Percentiles rank a stretch among this genome's conserved stretches.
Evolutionary conservation across 2,329 filamentous ascomycete species (phyloP).

Genomic region (Talaromyces marneffei): DNA sequence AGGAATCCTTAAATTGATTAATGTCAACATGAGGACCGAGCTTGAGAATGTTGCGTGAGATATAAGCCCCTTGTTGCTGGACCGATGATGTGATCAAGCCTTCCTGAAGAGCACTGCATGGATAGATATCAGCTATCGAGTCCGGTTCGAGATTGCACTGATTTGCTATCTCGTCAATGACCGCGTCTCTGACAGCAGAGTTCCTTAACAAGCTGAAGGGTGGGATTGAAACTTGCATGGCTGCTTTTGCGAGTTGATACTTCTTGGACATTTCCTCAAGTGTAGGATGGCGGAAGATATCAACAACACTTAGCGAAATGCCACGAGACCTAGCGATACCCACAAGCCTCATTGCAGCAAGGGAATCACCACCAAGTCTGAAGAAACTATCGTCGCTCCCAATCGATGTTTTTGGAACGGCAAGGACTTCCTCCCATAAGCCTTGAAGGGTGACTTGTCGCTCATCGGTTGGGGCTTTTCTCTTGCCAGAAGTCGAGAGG

Average conservation of each 20-base stretch:
- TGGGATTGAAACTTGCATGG: conserved; percentile 13
- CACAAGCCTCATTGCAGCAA: conserved; percentile 21
- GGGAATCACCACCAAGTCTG: conserved; percentile 24
- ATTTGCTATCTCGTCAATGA: conserved; percentile 26
- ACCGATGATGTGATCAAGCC: conserved; percentile 45
- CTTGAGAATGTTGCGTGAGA: conserved; percentile 42
- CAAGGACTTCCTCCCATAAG: conserved; percentile 21
- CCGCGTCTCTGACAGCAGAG: conserved; percentile 14
- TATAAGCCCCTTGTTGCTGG: conserved; percentile 44
- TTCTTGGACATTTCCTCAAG: conserved; percentile 39
- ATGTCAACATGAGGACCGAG: conserved; percentile 37
- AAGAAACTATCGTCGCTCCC: conserved; percentile 27
- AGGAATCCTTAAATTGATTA: conserved; percentile 41
- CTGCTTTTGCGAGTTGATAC: conserved; percentile 17
- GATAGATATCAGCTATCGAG: conserved; percentile 36
- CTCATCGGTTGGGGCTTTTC: conserved; percentile 16
- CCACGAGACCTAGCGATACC: conserved; percentile 6
- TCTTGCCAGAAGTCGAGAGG: conserved; percentile 19
- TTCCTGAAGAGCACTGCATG: conserved; percentile 42
- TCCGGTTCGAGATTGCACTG: conserved; percentile 28
- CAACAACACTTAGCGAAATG: conserved; percentile 9
- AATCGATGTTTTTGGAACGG: conserved; percentile 17
- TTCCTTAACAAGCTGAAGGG: conserved; percentile 28
- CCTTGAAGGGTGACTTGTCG: conserved; percentile 23
- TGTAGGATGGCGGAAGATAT: conserved; percentile 37